A percentile compares a stretch with the other conserved stretches of the same genome.
phyloP scores from a whole-genome alignment of 192 early-diverging fungal species.

The Chytriomyces confervae region DNA sequence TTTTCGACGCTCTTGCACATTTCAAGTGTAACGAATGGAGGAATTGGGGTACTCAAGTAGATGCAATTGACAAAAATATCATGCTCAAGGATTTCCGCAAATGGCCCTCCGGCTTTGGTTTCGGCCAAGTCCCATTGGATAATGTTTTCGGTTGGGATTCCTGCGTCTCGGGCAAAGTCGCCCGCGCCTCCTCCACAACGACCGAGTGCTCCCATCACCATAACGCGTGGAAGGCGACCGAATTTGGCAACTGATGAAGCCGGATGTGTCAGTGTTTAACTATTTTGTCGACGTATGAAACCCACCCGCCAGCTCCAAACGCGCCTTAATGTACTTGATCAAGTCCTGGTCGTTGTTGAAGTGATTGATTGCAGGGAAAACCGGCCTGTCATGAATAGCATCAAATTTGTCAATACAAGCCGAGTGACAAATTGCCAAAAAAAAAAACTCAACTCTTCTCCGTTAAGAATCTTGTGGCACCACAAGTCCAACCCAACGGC shows the following conservation, averaged over 20 bases:
- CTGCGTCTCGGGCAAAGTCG: constrained; percentile 80
- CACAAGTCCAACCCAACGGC: constrained; percentile 93
- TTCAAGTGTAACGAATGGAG: constrained; percentile 89
- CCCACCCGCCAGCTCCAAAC: constrained; percentile 65
- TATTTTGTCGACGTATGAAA: neutral
- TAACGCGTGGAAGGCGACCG: constrained; percentile 76
- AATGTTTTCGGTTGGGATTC: constrained; percentile 85
- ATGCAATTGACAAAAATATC: constrained; percentile 99
- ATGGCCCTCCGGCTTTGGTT: constrained; percentile 91
- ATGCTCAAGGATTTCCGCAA: constrained; percentile 81
- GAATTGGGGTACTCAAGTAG: constrained; percentile 90
- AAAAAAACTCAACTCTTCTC: constrained; percentile 24
- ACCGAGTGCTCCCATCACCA: constrained; percentile 98
- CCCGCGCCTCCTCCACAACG: constrained; percentile 91
- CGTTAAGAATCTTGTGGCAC: constrained; percentile 54
- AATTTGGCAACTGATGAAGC: constrained; percentile 45
- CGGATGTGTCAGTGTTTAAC: neutral
- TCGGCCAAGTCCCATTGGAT: constrained; percentile 96
- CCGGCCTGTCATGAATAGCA: neutral
- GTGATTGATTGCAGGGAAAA: constrained; percentile 79
- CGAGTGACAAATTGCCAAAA: neutral
- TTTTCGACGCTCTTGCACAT: constrained; percentile 73
- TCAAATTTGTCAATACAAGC: constrained; percentile 1
- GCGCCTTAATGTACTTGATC: constrained; percentile 71
- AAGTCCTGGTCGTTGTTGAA: constrained; percentile 85